Evolutionary conservation across 2,329 filamentous ascomycete genomes (phyloP).

Genomic region (Xylaria polymorpha): DNA sequence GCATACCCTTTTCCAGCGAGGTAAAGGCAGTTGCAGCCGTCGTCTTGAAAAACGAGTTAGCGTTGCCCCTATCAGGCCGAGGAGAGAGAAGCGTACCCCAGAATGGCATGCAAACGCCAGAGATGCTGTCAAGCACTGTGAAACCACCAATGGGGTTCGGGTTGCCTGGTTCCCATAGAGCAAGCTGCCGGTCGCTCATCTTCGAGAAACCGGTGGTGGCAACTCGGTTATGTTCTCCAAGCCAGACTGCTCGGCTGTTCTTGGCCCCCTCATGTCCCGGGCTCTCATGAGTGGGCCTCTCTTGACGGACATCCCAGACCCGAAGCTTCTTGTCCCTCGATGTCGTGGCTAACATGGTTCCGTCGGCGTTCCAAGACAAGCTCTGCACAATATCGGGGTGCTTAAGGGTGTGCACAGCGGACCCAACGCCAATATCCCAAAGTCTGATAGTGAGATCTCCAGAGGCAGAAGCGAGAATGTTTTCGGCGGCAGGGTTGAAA

Average conservation of each 20-base stretch:
- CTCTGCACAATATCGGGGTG: slow-evolving; percentile 95
- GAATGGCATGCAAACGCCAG: slow-evolving; percentile 98
- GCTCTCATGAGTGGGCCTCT: slow-evolving; percentile 85
- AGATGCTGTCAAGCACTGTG: slow-evolving; percentile 91
- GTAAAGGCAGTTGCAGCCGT: slow-evolving; percentile 94
- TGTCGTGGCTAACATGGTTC: slow-evolving; percentile 87
- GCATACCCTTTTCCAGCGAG: slow-evolving; percentile 95
- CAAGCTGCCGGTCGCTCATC: slow-evolving; percentile 98
- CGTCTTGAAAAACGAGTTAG: slow-evolving; percentile 65
- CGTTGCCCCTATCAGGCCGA: slow-evolving; percentile 6
- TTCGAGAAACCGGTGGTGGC: slow-evolving; percentile 97
- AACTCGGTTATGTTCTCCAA: slow-evolving; percentile 96
- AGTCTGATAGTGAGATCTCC: slow-evolving; percentile 95
- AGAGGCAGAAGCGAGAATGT: slow-evolving; percentile 93
- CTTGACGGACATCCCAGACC: slow-evolving; percentile 96
- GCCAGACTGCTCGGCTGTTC: slow-evolving; percentile 96
- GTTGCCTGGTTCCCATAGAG: slow-evolving; percentile 91
- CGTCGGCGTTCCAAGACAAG: slow-evolving; percentile 93
- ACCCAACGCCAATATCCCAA: slow-evolving; percentile 89
- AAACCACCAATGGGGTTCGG: slow-evolving; percentile 91
- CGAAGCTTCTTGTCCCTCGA: slow-evolving; percentile 98
- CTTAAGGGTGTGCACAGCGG: slow-evolving; percentile 79
- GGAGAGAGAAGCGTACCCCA: slow-evolving; percentile 72
- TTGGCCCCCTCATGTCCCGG: slow-evolving; percentile 92
- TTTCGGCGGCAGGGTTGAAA: slow-evolving; percentile 96